These are phyloP conservation scores for Fomitopsis palustris DNA, from an alignment of 1,284 basidiomycete genomes.

Conservation along the genomic window DNA sequence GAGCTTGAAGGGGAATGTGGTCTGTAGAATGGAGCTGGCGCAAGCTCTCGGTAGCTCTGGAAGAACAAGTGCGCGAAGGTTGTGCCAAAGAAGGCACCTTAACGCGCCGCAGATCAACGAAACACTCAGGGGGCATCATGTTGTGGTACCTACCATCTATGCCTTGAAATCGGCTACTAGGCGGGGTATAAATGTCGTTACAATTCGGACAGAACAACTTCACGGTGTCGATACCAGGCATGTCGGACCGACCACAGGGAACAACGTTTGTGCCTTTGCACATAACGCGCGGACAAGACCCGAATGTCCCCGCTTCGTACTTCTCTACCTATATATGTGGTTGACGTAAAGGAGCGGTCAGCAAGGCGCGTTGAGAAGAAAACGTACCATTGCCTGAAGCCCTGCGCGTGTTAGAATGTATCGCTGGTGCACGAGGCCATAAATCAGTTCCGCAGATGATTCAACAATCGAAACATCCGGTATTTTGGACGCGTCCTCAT, in stretches of 20 bases:
- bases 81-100: constrained; percentile 98
- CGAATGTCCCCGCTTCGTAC: constrained; percentile 92
- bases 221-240: constrained; percentile 97
- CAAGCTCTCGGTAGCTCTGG: constrained; percentile 92
- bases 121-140: neutral
- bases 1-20: constrained; percentile 46
- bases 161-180: constrained; percentile 92
- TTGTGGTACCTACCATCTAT: constrained; percentile 73
- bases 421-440: constrained; percentile 96
- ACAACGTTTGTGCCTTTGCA: constrained; percentile 90
- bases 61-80: constrained; percentile 98
- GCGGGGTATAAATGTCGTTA: constrained; percentile 95
- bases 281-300: constrained; percentile 93
- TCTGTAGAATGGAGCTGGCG: constrained; percentile 85
- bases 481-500: constrained; percentile 91
- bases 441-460: constrained; percentile 94
- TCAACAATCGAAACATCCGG: constrained; percentile 98
- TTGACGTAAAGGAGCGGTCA: neutral
- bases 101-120: constrained; percentile 1
- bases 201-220: constrained; percentile 99
- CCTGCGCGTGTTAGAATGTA: constrained; percentile 96
- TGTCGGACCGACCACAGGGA: constrained; percentile 93
- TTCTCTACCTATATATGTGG: constrained; percentile 75
- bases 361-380: constrained; percentile 16
- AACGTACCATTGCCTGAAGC: constrained; percentile 89